These are phyloP conservation scores for Salix viminalis DNA, from an alignment of 345 rosid species.

Conservation along the genomic window DNA sequence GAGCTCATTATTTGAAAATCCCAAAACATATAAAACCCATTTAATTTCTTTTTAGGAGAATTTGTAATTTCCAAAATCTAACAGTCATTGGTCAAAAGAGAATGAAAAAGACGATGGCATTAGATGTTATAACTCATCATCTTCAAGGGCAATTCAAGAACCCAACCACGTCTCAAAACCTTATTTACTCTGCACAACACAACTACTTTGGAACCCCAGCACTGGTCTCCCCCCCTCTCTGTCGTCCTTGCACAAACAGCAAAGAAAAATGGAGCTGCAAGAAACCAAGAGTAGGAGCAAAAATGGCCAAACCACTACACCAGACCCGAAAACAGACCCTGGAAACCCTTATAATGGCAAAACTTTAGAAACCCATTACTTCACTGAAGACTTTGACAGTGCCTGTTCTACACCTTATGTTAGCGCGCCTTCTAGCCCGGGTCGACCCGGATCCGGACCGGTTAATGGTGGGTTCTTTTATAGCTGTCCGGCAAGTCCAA, in stretches of 20 bases:
- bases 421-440: constrained; percentile 96
- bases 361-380: constrained; percentile 4
- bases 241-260: neutral
- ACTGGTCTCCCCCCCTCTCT: neutral
- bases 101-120: constrained; percentile 2
- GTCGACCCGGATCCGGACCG: constrained; percentile 39
- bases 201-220: neutral
- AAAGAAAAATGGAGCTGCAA: constrained; percentile 32
- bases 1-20: too few relatives aligned
- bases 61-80: neutral
- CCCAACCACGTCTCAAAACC: neutral
- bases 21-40: neutral
- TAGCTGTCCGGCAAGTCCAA: constrained; percentile 95
- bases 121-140: neutral
- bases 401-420: constrained; percentile 94
- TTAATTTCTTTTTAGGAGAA: too few relatives aligned
- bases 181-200: neutral
- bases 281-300: constrained; percentile 1
- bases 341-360: constrained; percentile 6
- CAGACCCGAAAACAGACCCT: neutral
- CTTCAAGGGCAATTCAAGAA: neutral
- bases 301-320: constrained; percentile 9
- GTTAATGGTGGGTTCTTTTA: constrained; percentile 56
- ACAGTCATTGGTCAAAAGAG: too few relatives aligned
- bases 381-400: constrained; percentile 44